A percentile compares a stretch with the other conserved stretches of the same genome.
Conservation (phyloP, 495 filamentous ascomycete species). For the Acidiella bohemica region DNA sequence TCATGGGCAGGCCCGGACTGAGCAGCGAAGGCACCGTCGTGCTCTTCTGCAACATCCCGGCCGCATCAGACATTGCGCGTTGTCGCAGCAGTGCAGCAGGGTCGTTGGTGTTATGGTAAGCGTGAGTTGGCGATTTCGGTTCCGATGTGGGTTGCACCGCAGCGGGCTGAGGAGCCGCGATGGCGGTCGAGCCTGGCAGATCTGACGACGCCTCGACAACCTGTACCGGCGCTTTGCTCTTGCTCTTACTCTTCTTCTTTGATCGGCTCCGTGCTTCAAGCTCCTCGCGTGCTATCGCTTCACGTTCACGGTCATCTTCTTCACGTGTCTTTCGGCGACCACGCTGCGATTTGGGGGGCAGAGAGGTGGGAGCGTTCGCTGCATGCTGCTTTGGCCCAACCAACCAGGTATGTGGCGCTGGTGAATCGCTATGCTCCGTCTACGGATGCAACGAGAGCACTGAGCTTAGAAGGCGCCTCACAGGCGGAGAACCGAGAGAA, state of each 20-base stretch:
- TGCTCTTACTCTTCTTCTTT: slow-evolving; percentile 41
- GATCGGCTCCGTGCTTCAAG: slow-evolving; percentile 50
- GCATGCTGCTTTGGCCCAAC: slow-evolving; percentile 8
- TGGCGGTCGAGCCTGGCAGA: background rate
- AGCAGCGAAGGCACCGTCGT: slow-evolving; percentile 44
- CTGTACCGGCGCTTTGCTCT: slow-evolving; percentile 14
- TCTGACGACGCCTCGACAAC: background rate
- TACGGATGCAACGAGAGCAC: background rate
- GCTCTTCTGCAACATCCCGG: slow-evolving; percentile 24
- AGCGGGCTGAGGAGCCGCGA: slow-evolving; percentile 3
- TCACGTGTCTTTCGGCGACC: slow-evolving; percentile 78
- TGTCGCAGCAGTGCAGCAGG: slow-evolving; percentile 11
- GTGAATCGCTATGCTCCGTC: slow-evolving; percentile 9
- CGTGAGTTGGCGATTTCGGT: background rate
- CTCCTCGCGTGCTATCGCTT: slow-evolving; percentile 49
- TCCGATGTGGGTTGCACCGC: slow-evolving; percentile 1
- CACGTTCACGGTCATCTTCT: slow-evolving; percentile 72
- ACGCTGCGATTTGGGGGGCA: slow-evolving; percentile 27
- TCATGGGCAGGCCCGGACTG: slow-evolving; percentile 78
- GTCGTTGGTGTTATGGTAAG: slow-evolving; percentile 2
- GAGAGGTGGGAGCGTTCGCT: slow-evolving; percentile 13
- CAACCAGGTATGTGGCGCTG: slow-evolving; percentile 7
- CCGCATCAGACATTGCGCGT: slow-evolving; percentile 19
- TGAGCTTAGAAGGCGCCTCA: too few species aligned
- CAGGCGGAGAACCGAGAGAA: too few species aligned